These are phyloP conservation scores for Ophiostoma sp. DNA, from an alignment of 2,329 filamentous ascomycete species.

Conservation along the genomic window DNA sequence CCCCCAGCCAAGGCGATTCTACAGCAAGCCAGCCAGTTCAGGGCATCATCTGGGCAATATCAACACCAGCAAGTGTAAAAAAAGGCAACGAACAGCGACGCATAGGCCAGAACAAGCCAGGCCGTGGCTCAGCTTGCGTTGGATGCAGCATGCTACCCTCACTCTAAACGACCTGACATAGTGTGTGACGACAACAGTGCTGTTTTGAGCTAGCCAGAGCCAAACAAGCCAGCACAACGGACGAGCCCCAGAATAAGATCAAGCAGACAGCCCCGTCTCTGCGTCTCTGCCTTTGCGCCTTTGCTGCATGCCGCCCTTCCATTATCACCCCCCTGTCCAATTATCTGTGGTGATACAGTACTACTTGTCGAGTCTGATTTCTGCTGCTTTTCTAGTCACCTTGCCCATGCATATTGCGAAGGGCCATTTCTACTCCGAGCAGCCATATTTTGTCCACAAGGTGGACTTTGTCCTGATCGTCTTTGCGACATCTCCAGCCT, in stretches of 20 bases:
- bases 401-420: neutral
- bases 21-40: neutral
- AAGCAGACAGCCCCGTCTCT: constrained; percentile 6
- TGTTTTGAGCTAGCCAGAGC: neutral
- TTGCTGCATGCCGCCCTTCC: constrained; percentile 7
- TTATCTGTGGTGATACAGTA: constrained; percentile 1
- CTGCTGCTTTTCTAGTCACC: neutral
- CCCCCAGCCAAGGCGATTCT: constrained; percentile 18
- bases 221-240: constrained; percentile 1
- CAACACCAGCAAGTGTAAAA: neutral
- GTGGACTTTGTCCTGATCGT: neutral
- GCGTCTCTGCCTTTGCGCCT: no score
- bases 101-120: neutral
- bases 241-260: constrained; percentile 9
- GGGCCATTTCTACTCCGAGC: neutral
- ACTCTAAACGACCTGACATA: neutral
- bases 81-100: neutral
- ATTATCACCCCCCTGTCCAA: neutral
- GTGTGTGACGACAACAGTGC: neutral
- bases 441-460: neutral
- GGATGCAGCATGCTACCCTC: neutral
- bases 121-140: constrained; percentile 8
- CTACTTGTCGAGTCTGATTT: neutral
- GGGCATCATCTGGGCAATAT: neutral
- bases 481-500: constrained; percentile 3